Conservation (phyloP, 768 basidiomycete genomes). For the Dioszegia aurantiaca region DNA sequence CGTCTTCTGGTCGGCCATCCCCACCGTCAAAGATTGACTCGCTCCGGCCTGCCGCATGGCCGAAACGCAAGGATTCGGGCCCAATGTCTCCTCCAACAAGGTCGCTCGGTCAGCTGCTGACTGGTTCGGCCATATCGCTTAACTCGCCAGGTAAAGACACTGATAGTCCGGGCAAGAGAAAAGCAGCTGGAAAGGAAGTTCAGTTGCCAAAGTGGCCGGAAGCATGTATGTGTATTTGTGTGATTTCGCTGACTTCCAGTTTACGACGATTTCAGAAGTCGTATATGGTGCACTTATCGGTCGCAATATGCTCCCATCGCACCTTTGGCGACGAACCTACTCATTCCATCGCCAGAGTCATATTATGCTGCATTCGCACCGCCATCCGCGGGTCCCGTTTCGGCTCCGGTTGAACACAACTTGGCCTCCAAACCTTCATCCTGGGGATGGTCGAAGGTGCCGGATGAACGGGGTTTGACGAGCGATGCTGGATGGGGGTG, state of each 20-base stretch:
- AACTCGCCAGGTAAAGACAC: conserved; percentile 30
- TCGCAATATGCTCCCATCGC: conserved; percentile 77
- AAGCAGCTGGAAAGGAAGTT: conserved; percentile 43
- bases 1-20: conserved; percentile 26
- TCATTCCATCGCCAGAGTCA: conserved; percentile 38
- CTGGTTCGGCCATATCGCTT: conserved; percentile 37
- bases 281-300: conserved; percentile 90
- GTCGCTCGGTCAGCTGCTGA: conserved; percentile 39
- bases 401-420: background rate
- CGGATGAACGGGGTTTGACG: conserved; percentile 75
- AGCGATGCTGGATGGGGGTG: conserved; percentile 88
- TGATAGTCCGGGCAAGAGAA: conserved; percentile 38
- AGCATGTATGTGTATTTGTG: conserved; percentile 35
- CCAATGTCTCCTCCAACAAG: conserved; percentile 29
- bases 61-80: conserved; percentile 19
- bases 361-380: conserved; percentile 39
- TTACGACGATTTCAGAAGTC: conserved; percentile 81
- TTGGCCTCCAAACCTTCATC: conserved; percentile 20
- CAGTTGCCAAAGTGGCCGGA: conserved; percentile 57
- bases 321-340: conserved; percentile 34
- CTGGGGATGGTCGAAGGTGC: conserved; percentile 42
- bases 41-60: conserved; percentile 29
- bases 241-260: conserved; percentile 56
- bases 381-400: background rate
- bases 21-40: conserved; percentile 20